Conservation (phyloP, 805 yeast genomes). For the Myxozyma kluyveri region DNA sequence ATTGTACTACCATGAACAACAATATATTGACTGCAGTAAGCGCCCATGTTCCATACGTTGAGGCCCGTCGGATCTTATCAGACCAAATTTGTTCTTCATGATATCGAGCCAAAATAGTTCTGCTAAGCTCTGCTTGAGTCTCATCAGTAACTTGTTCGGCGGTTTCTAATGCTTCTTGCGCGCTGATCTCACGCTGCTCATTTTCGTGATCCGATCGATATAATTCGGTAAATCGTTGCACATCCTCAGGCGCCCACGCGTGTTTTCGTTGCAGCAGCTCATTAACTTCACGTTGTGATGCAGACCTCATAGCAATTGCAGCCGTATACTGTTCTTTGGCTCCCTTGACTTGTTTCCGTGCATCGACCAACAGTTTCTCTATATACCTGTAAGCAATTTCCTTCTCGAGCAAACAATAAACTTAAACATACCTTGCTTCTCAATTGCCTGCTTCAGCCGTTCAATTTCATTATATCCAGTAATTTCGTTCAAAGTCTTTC, state of each 20-base stretch:
- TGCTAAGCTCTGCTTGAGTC: slow-evolving; percentile 63
- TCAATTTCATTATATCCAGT: slow-evolving; percentile 89
- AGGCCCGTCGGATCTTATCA: slow-evolving; percentile 87
- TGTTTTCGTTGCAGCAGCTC: slow-evolving; percentile 82
- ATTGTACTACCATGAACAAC: slow-evolving; percentile 75
- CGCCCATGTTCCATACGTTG: slow-evolving; percentile 94
- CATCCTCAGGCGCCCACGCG: slow-evolving; percentile 73
- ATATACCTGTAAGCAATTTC: slow-evolving; percentile 31
- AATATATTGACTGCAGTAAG: slow-evolving; percentile 83
- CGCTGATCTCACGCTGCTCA: slow-evolving; percentile 55
- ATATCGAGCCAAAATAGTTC: slow-evolving; percentile 79
- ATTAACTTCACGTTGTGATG: slow-evolving; percentile 79
- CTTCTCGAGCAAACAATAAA: background rate
- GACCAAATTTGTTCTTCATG: slow-evolving; percentile 99
- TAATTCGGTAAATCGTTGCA: slow-evolving; percentile 77
- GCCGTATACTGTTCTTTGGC: slow-evolving; percentile 54
- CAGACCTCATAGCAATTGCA: slow-evolving; percentile 62
- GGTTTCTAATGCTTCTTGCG: slow-evolving; percentile 45
- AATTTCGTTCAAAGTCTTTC: slow-evolving; percentile 73
- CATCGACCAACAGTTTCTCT: slow-evolving; percentile 52
- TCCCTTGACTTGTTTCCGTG: slow-evolving; percentile 49
- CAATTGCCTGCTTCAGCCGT: slow-evolving; percentile 61
- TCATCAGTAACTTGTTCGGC: slow-evolving; percentile 67
- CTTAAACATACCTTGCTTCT: slow-evolving; percentile 33
- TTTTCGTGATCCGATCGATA: slow-evolving; percentile 78